These are phyloP conservation scores for Lichenothelia convexa DNA, from an alignment of 495 filamentous ascomycete species.

Conservation along the genomic window DNA sequence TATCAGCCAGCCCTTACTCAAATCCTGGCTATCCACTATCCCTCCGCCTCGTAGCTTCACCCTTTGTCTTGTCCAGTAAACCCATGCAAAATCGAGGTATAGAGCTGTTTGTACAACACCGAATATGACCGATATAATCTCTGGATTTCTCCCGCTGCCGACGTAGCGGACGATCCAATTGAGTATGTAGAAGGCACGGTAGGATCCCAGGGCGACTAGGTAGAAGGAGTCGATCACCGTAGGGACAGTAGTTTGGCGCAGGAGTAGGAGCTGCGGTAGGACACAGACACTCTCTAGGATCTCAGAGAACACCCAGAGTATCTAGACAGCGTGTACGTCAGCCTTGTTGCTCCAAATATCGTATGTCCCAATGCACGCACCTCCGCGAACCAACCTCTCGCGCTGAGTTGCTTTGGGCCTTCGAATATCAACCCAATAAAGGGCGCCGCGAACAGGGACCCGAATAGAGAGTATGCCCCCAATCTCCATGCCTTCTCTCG, in stretches of 20 bases:
- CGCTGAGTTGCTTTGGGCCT: slow-evolving; percentile 9
- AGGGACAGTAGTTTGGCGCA: slow-evolving; percentile 84
- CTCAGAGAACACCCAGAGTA: slow-evolving; percentile 68
- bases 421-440: slow-evolving; percentile 48
- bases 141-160: slow-evolving; percentile 38
- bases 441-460: slow-evolving; percentile 41
- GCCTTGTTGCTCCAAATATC: background rate
- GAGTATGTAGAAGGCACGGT: slow-evolving; percentile 76
- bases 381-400: slow-evolving; percentile 31
- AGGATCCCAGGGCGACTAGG: slow-evolving; percentile 70
- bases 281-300: slow-evolving; percentile 82
- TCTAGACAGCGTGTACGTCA: slow-evolving; percentile 26
- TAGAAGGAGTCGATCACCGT: slow-evolving; percentile 95
- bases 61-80: slow-evolving; percentile 82
- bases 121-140: slow-evolving; percentile 61
- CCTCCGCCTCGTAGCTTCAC: slow-evolving; percentile 87
- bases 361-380: slow-evolving; percentile 22
- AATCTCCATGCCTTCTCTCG: slow-evolving; percentile 83
- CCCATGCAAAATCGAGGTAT: slow-evolving; percentile 92
- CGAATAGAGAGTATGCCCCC: slow-evolving; percentile 41
- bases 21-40: slow-evolving; percentile 83
- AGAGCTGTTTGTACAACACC: slow-evolving; percentile 79
- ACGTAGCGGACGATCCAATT: slow-evolving; percentile 70
- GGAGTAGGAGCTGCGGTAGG: slow-evolving; percentile 75
- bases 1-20: slow-evolving; percentile 63